Conservation (phyloP, 2,329 filamentous ascomycete genomes). For the Pyricularia pennisetigena region DNA sequence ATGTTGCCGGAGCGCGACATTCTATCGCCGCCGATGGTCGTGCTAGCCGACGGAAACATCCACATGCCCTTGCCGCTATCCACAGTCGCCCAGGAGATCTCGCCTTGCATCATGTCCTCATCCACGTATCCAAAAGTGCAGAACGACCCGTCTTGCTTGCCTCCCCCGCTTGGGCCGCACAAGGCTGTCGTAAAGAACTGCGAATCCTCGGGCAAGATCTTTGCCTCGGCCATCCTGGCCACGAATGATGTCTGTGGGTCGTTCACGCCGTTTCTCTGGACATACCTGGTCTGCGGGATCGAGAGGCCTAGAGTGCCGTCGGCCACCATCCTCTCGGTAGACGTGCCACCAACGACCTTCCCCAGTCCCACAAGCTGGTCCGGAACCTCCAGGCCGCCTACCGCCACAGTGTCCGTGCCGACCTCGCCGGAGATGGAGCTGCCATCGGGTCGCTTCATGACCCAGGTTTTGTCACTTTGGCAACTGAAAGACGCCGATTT, state of each 20-base stretch:
- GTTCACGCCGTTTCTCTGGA: slow-evolving; percentile 36
- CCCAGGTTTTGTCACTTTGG: slow-evolving; percentile 45
- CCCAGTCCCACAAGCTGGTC: slow-evolving; percentile 58
- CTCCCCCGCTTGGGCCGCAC: slow-evolving; percentile 42
- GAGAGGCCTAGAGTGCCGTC: slow-evolving; percentile 61
- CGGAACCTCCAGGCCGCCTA: slow-evolving; percentile 53
- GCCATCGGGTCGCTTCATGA: slow-evolving; percentile 58
- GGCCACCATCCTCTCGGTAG: neutral
- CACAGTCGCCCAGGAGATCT: slow-evolving; percentile 42
- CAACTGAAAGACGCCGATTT: slow-evolving; percentile 46
- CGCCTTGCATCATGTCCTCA: slow-evolving; percentile 40
- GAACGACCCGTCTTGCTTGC: slow-evolving; percentile 38
- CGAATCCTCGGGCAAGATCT: slow-evolving; percentile 24
- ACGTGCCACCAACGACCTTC: slow-evolving; percentile 27
- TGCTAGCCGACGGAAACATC: slow-evolving; percentile 49
- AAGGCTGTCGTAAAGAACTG: slow-evolving; percentile 57
- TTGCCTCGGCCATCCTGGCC: neutral
- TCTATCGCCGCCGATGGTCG: slow-evolving; percentile 44
- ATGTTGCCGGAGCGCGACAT: slow-evolving; percentile 39
- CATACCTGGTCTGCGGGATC: slow-evolving; percentile 54
- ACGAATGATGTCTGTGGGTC: slow-evolving; percentile 16
- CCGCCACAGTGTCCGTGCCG: slow-evolving; percentile 49
- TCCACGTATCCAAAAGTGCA: slow-evolving; percentile 70
- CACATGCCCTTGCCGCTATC: slow-evolving; percentile 46
- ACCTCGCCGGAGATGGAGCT: slow-evolving; percentile 57